A percentile compares a stretch with the other conserved stretches of the same genome.
phyloP scores from a whole-genome alignment of 345 rosid genomes.

The Firmiana major region DNA sequence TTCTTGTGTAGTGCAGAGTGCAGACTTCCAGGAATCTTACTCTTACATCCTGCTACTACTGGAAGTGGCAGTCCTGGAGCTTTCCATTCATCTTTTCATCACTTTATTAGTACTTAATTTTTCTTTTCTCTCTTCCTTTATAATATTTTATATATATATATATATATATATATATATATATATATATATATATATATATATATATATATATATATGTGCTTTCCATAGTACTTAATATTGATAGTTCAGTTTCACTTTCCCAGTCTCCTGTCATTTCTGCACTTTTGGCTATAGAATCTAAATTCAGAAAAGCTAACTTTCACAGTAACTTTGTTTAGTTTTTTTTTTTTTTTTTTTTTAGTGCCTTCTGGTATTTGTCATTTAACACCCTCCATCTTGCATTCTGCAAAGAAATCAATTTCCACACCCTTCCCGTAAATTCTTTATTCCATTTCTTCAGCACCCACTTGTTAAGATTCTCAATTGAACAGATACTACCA shows the following conservation, averaged over 20 bases:
- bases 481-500: background rate
- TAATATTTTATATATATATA: no score
- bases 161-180: no score
- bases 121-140: background rate
- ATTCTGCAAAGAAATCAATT: conserved; percentile 9
- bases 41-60: background rate
- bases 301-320: background rate
- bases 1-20: background rate
- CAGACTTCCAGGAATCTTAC: background rate
- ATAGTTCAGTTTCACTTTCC: conserved; percentile 17
- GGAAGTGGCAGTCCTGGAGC: background rate
- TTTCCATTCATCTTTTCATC: background rate
- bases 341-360: background rate
- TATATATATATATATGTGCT: background rate
- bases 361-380: background rate
- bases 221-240: background rate
- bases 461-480: conserved; percentile 3
- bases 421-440: background rate
- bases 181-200: no score
- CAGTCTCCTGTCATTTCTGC: conserved; percentile 16
- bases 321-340: background rate
- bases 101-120: background rate
- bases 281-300: conserved; percentile 14
- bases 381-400: conserved; percentile 5
- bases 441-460: background rate